Base-by-base conservation (phyloP, 2,329 filamentous ascomycete species). In the Aureobasidium pullulans region DNA sequence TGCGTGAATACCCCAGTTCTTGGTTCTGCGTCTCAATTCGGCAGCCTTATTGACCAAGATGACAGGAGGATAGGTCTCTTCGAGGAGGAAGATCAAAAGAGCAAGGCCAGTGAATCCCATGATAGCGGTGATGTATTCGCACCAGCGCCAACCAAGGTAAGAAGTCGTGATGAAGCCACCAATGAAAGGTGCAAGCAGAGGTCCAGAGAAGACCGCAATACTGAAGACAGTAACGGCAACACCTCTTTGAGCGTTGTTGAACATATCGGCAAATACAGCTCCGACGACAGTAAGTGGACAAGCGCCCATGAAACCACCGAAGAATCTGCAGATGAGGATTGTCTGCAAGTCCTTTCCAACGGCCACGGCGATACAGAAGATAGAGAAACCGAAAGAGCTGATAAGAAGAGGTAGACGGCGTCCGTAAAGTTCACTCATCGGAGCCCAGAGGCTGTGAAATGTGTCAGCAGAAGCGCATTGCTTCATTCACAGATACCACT, bases 1-100 rank as follows among this genome's bases (percentile, higher is more conserved):
- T n/a, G 82, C 82, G 65, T 84, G 82, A 53, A 84, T 83, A 10
- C 81, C 81, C 81, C 81, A 84, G 62, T 84, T 84, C 67, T 77
- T 77, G 1, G 81, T 84, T 29, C 79, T 69, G 36, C 81, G 75
- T 34, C 81, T 73, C 2, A 84, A 68, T 61, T 83, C 79, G 3
- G 75, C 69, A 3, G 81, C 81, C 65, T 85, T 85, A 15, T 73
- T 69, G 39, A 84, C 77, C 3, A 85, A 73, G 13, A 85, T 79
- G 0, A 83, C 75, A 0, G 82, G 82, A 0, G 81, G 78, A 62
- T 84, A 85, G 0, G 80, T 81, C 66, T 85, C 82, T 53, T 80
- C 70, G 29, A 84, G 72, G 68, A 84, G 82, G 39, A 84, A 64
- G 0, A 82, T 42, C 44, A 80, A 74, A 9, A 83, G 66, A 0